phyloP scores from a whole-genome alignment of 1,284 basidiomycete species.

The Cutaneotrichosporon sp. region DNA sequence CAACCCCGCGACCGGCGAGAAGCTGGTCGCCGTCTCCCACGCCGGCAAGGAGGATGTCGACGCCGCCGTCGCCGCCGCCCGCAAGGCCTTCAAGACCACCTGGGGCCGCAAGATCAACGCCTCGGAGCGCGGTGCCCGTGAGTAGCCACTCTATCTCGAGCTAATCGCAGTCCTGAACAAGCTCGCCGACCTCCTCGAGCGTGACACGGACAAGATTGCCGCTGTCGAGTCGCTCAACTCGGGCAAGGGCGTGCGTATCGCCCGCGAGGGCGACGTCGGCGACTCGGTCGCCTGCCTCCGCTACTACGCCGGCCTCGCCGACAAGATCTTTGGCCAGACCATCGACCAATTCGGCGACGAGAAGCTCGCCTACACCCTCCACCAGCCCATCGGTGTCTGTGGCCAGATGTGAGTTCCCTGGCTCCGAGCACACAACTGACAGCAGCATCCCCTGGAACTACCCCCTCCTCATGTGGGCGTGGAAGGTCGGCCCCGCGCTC shows the following conservation, averaged over 20 bases:
- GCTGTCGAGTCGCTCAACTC: conserved; percentile 76
- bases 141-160: too few species aligned
- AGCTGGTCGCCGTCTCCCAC: conserved; percentile 37
- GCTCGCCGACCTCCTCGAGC: conserved; percentile 89
- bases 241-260: conserved; percentile 76
- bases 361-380: conserved; percentile 81
- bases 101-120: conserved; percentile 89
- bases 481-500: conserved; percentile 88
- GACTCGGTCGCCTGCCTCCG: conserved; percentile 77
- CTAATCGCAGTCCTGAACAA: conserved; percentile 71
- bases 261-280: conserved; percentile 69
- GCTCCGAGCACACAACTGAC: too few species aligned
- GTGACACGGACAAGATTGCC: conserved; percentile 68
- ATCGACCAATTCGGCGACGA: conserved; percentile 53
- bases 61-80: conserved; percentile 76
- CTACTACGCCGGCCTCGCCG: conserved; percentile 69
- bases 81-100: conserved; percentile 75
- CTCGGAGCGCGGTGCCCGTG: conserved; percentile 67
- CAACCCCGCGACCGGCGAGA: conserved; percentile 60
- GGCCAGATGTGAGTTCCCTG: conserved; percentile 75
- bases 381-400: conserved; percentile 92
- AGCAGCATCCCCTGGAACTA: conserved; percentile 89
- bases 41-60: conserved; percentile 67
- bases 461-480: conserved; percentile 87
- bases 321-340: conserved; percentile 63